Conservation (phyloP, 2,329 filamentous ascomycete species). For the Fusarium kyushuense region DNA sequence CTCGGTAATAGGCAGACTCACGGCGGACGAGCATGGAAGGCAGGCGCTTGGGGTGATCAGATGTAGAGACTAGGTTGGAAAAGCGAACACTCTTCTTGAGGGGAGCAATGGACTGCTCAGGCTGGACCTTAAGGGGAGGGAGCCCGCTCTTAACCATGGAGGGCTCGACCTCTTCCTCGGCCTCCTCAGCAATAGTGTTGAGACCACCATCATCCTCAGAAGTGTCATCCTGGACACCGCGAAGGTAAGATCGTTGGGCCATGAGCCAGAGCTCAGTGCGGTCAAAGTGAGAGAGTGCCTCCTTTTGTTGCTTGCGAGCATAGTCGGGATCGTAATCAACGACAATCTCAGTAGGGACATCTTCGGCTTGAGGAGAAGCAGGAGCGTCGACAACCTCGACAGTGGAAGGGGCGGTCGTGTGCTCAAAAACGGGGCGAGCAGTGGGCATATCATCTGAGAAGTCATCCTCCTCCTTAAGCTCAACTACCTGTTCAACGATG, state of each 20-base stretch:
- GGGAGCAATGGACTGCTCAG: conserved; percentile 42
- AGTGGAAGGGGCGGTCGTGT: conserved; percentile 50
- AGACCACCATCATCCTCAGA: conserved; percentile 53
- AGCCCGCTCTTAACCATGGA: conserved; percentile 46
- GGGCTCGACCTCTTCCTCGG: conserved; percentile 50
- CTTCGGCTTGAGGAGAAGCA: conserved; percentile 63
- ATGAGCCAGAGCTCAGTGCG: conserved; percentile 88
- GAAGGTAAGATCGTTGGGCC: conserved; percentile 82
- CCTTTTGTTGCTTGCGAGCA: conserved; percentile 76
- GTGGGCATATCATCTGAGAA: conserved; percentile 74
- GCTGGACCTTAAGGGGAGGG: conserved; percentile 28
- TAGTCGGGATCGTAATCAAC: conserved; percentile 82
- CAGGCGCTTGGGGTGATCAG: conserved; percentile 62
- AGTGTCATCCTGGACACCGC: conserved; percentile 68
- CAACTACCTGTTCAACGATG: conserved; percentile 74
- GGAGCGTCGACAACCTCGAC: conserved; percentile 51
- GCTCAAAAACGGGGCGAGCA: conserved; percentile 63
- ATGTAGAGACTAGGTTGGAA: conserved; percentile 64
- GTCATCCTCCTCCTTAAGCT: conserved; percentile 63
- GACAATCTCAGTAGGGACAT: conserved; percentile 73
- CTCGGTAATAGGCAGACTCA: conserved; percentile 88
- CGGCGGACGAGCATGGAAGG: conserved; percentile 65
- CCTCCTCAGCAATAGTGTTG: conserved; percentile 54
- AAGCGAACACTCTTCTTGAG: conserved; percentile 84
- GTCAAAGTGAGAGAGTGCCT: conserved; percentile 79